Conservation (phyloP, 768 basidiomycete genomes). For the Phanerodontia chrysosporium region DNA sequence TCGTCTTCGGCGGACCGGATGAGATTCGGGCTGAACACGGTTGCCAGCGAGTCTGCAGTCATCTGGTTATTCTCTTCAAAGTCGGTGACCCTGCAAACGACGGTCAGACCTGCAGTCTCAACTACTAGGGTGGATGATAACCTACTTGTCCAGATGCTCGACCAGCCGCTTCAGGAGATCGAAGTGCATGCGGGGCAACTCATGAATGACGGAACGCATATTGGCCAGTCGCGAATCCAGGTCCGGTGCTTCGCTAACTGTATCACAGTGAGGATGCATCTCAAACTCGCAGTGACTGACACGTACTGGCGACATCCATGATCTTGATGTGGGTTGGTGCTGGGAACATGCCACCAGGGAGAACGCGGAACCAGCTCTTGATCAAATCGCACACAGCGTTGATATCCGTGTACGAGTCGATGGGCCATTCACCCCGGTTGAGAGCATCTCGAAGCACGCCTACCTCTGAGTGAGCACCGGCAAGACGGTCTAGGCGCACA, state of each 20-base stretch:
- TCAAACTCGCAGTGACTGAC: neutral
- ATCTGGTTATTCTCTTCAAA: conserved; percentile 88
- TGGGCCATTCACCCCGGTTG: conserved; percentile 70
- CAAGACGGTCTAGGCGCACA: conserved; percentile 64
- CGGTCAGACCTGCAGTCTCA: neutral
- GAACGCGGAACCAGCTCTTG: conserved; percentile 80
- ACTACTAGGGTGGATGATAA: neutral
- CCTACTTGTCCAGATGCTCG: conserved; percentile 78
- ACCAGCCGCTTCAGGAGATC: conserved; percentile 74
- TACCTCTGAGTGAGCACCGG: conserved; percentile 70
- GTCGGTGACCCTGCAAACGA: conserved; percentile 64
- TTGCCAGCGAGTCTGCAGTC: conserved; percentile 81
- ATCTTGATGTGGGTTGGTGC: conserved; percentile 60
- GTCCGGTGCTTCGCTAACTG: conserved; percentile 48
- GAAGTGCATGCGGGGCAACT: conserved; percentile 69
- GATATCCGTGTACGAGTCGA: conserved; percentile 61
- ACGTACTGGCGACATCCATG: conserved; percentile 65
- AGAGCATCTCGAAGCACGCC: conserved; percentile 68
- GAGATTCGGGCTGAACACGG: conserved; percentile 82
- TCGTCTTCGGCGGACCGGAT: conserved; percentile 75
- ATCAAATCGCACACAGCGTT: conserved; percentile 81
- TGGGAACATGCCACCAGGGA: conserved; percentile 80
- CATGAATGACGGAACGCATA: conserved; percentile 65
- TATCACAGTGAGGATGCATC: neutral
- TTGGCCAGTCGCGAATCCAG: conserved; percentile 60